Base-by-base conservation (phyloP, 768 basidiomycete genomes). In the Paxillus ammoniavirescens region DNA sequence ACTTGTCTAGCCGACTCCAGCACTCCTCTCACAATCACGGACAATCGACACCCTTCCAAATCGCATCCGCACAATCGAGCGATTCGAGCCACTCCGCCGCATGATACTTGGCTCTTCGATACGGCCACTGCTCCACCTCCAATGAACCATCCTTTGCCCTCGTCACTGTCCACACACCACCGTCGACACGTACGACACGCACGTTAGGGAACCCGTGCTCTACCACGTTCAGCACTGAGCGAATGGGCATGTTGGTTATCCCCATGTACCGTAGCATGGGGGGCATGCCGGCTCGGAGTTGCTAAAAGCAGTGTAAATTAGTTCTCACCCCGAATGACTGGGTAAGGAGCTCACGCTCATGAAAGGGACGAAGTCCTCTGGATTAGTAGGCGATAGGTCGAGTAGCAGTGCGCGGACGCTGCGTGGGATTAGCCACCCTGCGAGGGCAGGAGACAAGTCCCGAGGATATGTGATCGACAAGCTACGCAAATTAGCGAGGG, bases 341-440 rank as follows among this genome's bases (percentile, higher is more conserved):
- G 21, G 15, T 26, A 4, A 42, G 15, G 38, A 33, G 26, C 72
- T 38, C 52, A 77, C 77, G 49, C 74, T 73, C 52, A 81, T 58
- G 61, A 80, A 81, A 5, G 65, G 59, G 28, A 66, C 55, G 23
- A 74, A 67, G 56, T 82, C 79, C 51, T 76, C 73, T n/a, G 72
- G 57, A 3, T 65, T 61, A 5, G 63, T 65, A 28, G 68, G 67
- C 40, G 63, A 54, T 15, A 71, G 50, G 38, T 81, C 80, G 37
- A 84, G 61, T 13, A 73, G 72, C 47, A 86, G 62, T 13, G 81
- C 77, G 5, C 68, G 65, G 3, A 86, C 76, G 36, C 60, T 74
- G 23, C 81, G 65, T 8, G 87, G 87, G 33, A 90, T 77, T 28
- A 89, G 70, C 85, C 86, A 88, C 43, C 81, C 76, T 8, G 86